Percentiles rank a stretch among this genome's conserved stretches.
These are phyloP conservation scores for Xylariomycetidae sp. DNA, from an alignment of 2,329 filamentous ascomycete species.

Conservation along the genomic window DNA sequence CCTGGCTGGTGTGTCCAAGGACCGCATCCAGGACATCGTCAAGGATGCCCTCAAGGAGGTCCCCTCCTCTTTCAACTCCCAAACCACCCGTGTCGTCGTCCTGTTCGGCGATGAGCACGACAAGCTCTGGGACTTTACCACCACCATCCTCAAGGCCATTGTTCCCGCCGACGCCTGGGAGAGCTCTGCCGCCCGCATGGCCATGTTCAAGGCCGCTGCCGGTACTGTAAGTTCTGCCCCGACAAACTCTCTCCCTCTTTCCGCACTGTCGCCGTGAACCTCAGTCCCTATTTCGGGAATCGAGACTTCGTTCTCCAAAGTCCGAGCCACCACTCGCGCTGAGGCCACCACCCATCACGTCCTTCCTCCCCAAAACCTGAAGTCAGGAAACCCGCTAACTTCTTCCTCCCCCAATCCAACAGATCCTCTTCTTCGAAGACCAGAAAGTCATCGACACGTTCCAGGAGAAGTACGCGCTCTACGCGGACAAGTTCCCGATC, in stretches of 20 bases:
- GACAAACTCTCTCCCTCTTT: constrained; percentile 1
- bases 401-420: background rate
- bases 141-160: constrained; percentile 60
- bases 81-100: constrained; percentile 73
- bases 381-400: background rate
- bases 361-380: background rate
- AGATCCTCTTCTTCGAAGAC: constrained; percentile 86
- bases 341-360: constrained; percentile 2
- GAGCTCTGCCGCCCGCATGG: constrained; percentile 36
- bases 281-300: too few relatives aligned
- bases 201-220: constrained; percentile 64
- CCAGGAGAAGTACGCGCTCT: constrained; percentile 65
- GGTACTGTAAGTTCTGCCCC: constrained; percentile 61
- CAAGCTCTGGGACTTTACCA: constrained; percentile 76
- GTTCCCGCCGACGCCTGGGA: constrained; percentile 63
- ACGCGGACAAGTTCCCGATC: constrained; percentile 72
- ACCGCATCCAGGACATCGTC: constrained; percentile 61
- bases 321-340: too few relatives aligned
- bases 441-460: constrained; percentile 59
- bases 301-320: too few relatives aligned
- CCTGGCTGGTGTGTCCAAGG: constrained; percentile 51
- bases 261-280: too few relatives aligned
- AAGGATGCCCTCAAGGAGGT: constrained; percentile 60
- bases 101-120: constrained; percentile 80
- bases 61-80: constrained; percentile 84